These are phyloP conservation scores for Coleophoma eucalyptorum DNA, from an alignment of 2,329 filamentous ascomycete species.

Conservation along the genomic window DNA sequence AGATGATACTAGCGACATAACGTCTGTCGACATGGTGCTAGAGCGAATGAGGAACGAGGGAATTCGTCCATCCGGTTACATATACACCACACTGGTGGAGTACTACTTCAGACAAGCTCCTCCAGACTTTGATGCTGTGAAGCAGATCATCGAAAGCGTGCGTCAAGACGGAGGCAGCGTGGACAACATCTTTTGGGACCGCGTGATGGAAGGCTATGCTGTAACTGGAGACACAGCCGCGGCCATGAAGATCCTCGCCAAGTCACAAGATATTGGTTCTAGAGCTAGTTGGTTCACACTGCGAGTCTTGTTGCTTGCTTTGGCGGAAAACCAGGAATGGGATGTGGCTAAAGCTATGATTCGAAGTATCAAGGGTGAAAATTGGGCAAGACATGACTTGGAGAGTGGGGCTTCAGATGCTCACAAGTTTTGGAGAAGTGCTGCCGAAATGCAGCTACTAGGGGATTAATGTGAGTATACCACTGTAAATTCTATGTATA, in stretches of 20 bases:
- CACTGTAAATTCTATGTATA: not conserved
- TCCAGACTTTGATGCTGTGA: slow-evolving; percentile 57
- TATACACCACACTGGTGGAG: slow-evolving; percentile 71
- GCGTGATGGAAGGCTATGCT: slow-evolving; percentile 65
- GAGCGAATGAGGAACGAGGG: slow-evolving; percentile 54
- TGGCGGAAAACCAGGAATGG: slow-evolving; percentile 25
- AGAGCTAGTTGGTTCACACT: slow-evolving; percentile 21
- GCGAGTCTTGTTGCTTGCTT: slow-evolving; percentile 19
- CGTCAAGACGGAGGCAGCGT: slow-evolving; percentile 27
- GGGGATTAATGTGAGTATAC: not conserved
- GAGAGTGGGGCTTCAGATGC: slow-evolving; percentile 11
- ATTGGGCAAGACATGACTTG: slow-evolving; percentile 12
- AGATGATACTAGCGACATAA: slow-evolving; percentile 27
- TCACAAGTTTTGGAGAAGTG: slow-evolving; percentile 24
- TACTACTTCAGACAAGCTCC: slow-evolving; percentile 58
- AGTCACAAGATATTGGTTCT: slow-evolving; percentile 29
- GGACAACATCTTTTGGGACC: slow-evolving; percentile 64
- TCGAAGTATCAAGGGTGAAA: slow-evolving; percentile 18
- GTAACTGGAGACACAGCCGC: slow-evolving; percentile 42
- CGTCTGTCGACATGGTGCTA: slow-evolving; percentile 57
- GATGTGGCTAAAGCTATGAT: slow-evolving; percentile 25
- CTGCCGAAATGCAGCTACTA: slow-evolving; percentile 16
- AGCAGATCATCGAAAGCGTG: slow-evolving; percentile 51
- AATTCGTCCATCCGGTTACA: slow-evolving; percentile 54
- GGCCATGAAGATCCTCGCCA: slow-evolving; percentile 46